Evolutionary conservation across 192 early-diverging fungal species (phyloP).

Genomic region (Coemansia sp.): DNA sequence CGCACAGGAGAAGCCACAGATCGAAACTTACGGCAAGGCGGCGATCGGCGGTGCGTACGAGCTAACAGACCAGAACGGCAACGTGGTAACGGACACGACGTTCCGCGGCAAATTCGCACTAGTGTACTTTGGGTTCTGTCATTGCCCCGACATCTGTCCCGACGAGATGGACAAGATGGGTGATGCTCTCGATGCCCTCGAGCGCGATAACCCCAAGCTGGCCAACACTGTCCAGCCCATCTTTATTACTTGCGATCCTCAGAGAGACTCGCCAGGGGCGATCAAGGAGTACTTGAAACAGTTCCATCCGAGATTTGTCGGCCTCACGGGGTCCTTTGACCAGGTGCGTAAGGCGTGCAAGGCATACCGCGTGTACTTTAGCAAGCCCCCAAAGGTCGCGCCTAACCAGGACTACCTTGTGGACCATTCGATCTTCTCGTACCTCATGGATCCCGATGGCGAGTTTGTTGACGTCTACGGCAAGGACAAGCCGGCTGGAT

Average conservation of each 20-base stretch:
- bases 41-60: slow-evolving; percentile 88
- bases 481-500: slow-evolving; percentile 59
- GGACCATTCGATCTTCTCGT: slow-evolving; percentile 99
- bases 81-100: slow-evolving; percentile 69
- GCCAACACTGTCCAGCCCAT: slow-evolving; percentile 73
- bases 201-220: slow-evolving; percentile 54
- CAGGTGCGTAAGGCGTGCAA: slow-evolving; percentile 84
- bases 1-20: slow-evolving; percentile 11
- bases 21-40: slow-evolving; percentile 79
- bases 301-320: slow-evolving; percentile 93
- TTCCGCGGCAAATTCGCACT: slow-evolving; percentile 85
- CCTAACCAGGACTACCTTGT: slow-evolving; percentile 94
- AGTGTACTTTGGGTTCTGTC: slow-evolving; percentile 99
- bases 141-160: slow-evolving; percentile 99
- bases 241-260: slow-evolving; percentile 97
- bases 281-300: slow-evolving; percentile 80
- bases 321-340: slow-evolving; percentile 85
- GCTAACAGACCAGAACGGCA: slow-evolving; percentile 80
- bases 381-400: slow-evolving; percentile 76
- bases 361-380: slow-evolving; percentile 93
- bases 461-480: slow-evolving; percentile 90
- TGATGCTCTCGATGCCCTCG: slow-evolving; percentile 72
- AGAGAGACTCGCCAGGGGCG: slow-evolving; percentile 83
- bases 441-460: slow-evolving; percentile 91
- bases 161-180: slow-evolving; percentile 99